A percentile compares a stretch with the other conserved stretches of the same genome.
phyloP scores from a whole-genome alignment of 2,329 filamentous ascomycete genomes.

The Ceratocystis albifundus region DNA sequence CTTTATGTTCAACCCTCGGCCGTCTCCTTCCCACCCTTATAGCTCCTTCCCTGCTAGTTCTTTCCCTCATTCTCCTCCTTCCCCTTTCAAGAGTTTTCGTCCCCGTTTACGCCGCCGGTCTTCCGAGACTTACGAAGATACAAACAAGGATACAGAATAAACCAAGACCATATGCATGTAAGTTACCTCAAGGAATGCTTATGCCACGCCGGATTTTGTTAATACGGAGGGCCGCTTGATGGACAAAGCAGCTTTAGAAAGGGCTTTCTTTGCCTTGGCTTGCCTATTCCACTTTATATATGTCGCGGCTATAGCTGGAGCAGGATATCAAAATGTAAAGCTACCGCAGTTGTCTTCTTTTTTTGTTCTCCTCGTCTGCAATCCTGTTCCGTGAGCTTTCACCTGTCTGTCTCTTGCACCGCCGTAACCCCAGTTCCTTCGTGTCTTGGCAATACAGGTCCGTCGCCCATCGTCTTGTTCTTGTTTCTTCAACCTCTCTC shows the following conservation, averaged over 20 bases:
- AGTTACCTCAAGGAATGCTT: no score
- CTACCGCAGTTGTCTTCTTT: neutral
- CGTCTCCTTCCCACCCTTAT: neutral
- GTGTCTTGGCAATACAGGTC: neutral
- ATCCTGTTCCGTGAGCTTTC: neutral
- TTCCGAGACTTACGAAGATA: neutral
- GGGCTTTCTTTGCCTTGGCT: neutral
- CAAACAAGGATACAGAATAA: neutral
- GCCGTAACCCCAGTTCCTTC: neutral
- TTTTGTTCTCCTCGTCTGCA: neutral
- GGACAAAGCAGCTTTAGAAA: no score
- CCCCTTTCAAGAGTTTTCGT: neutral
- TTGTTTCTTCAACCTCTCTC: no score
- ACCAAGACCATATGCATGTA: neutral
- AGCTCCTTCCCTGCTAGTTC: neutral
- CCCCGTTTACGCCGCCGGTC: constrained; percentile 3
- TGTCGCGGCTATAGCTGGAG: neutral
- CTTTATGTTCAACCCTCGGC: neutral
- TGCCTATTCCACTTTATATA: neutral
- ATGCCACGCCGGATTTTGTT: no score
- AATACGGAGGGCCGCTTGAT: no score
- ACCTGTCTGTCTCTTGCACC: neutral
- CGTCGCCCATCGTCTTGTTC: no score
- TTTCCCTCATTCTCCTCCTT: neutral
- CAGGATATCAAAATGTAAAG: neutral